Conservation (phyloP, 805 yeast species). For the Yamadazyma akitaensis region DNA sequence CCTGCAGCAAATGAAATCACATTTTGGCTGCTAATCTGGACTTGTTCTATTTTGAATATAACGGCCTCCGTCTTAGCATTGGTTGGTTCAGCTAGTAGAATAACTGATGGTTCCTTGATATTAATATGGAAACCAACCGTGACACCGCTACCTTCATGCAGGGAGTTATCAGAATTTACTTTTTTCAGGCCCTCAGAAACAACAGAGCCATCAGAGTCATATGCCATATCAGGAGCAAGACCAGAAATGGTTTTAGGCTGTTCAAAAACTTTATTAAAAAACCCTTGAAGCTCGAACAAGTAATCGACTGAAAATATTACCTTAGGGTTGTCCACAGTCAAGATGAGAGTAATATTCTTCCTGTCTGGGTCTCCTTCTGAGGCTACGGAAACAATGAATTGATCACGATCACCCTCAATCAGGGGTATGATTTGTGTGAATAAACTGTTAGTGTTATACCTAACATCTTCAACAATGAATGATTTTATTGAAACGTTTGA, state of each 20-base stretch:
- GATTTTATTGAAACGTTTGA: conserved; percentile 67
- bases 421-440: conserved; percentile 82
- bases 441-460: conserved; percentile 59
- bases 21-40: conserved; percentile 65
- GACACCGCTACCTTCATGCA: neutral
- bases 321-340: conserved; percentile 77
- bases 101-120: conserved; percentile 71
- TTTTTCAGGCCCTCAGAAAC: neutral
- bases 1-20: conserved; percentile 64
- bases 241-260: conserved; percentile 16
- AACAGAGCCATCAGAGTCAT: neutral
- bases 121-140: conserved; percentile 57
- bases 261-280: conserved; percentile 50
- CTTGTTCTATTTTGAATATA: conserved; percentile 82
- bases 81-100: conserved; percentile 77
- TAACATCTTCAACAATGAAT: conserved; percentile 72
- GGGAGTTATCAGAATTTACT: neutral
- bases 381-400: conserved; percentile 57
- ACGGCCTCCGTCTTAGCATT: conserved; percentile 74
- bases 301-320: conserved; percentile 84
- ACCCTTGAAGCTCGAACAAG: conserved; percentile 68
- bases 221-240: conserved; percentile 15
- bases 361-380: conserved; percentile 39
- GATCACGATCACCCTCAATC: conserved; percentile 58
- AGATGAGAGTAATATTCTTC: conserved; percentile 45